phyloP scores from a whole-genome alignment of 2,329 filamentous ascomycete genomes.

The Microcyclospora tardicrescens region DNA sequence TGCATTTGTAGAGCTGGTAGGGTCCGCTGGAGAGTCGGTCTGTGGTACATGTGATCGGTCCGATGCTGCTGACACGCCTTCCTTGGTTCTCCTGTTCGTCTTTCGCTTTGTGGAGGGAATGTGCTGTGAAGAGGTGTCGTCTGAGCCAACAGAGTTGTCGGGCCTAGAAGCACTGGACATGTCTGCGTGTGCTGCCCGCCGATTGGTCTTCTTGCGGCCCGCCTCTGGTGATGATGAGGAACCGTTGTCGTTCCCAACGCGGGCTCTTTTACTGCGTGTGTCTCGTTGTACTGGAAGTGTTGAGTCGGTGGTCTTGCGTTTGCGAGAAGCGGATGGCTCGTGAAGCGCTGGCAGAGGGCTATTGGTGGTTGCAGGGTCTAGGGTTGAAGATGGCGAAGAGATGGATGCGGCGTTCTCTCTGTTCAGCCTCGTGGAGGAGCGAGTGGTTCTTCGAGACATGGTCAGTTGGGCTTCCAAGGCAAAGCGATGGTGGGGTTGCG shows the following conservation, averaged over 20 bases:
- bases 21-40: slow-evolving; percentile 6
- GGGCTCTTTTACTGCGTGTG: background rate
- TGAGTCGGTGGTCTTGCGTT: slow-evolving; percentile 57
- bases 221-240: slow-evolving; percentile 21
- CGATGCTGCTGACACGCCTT: slow-evolving; percentile 29
- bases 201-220: slow-evolving; percentile 45
- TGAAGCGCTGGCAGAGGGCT: slow-evolving; percentile 38
- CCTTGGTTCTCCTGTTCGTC: slow-evolving; percentile 52
- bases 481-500: too few species aligned
- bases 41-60: background rate
- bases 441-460: slow-evolving; percentile 95
- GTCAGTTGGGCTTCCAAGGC: slow-evolving; percentile 31
- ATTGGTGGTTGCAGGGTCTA: slow-evolving; percentile 29
- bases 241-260: too few species aligned
- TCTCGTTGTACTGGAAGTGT: slow-evolving; percentile 35
- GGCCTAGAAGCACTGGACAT: slow-evolving; percentile 54
- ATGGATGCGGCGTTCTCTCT: slow-evolving; percentile 23
- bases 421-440: slow-evolving; percentile 41
- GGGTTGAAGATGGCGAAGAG: slow-evolving; percentile 17
- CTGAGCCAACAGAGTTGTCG: slow-evolving; percentile 53
- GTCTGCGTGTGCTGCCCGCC: slow-evolving; percentile 30
- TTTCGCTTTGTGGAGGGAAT: slow-evolving; percentile 56
- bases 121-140: slow-evolving; percentile 44
- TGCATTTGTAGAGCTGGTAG: slow-evolving; percentile 17
- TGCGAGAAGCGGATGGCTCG: slow-evolving; percentile 39